Evolutionary conservation across 306 rosid species (phyloP).

Genomic region (Morella rubra): DNA sequence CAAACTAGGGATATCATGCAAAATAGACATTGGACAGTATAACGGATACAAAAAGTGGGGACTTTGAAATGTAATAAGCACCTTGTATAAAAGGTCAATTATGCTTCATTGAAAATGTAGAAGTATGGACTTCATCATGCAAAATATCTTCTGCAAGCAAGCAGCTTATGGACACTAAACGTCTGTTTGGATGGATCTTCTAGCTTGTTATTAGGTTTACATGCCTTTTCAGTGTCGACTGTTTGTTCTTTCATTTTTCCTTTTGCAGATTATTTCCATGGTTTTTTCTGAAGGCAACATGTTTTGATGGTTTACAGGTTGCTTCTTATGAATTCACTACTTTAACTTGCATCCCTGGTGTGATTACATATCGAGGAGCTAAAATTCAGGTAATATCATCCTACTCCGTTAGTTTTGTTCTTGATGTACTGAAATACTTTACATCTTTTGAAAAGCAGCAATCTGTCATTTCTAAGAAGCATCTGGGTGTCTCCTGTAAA

Average conservation of each 20-base stretch:
- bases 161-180: background rate
- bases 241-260: background rate
- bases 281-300: constrained; percentile 27
- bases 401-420: background rate
- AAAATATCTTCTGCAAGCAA: background rate
- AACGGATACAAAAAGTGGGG: background rate
- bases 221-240: background rate
- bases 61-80: background rate
- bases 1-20: too few relatives aligned
- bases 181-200: background rate
- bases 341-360: constrained; percentile 97
- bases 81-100: background rate
- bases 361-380: constrained; percentile 85
- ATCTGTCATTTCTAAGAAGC: background rate
- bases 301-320: constrained; percentile 56
- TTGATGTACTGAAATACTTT: background rate
- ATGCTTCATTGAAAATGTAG: background rate
- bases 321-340: constrained; percentile 99
- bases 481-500: background rate
- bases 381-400: constrained; percentile 76
- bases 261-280: constrained; percentile 17
- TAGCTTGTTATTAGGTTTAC: background rate
- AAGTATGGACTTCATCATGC: background rate
- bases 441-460: background rate
- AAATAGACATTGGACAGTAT: background rate